phyloP scores from a whole-genome alignment of 2,329 filamentous ascomycete genomes.

The Aspergillus intermedius region DNA sequence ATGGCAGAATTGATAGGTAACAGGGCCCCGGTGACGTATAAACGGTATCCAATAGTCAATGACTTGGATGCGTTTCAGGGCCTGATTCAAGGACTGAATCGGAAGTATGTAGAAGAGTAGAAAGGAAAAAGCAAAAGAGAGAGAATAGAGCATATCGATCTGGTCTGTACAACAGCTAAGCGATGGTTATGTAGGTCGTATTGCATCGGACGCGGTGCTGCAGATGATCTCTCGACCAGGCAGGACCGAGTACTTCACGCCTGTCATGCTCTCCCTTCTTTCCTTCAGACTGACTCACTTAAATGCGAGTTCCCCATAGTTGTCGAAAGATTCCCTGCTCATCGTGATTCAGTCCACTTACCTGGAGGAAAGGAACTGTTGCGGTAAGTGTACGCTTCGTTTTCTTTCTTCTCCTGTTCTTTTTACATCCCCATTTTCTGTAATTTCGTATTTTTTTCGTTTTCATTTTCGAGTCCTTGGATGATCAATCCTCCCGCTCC shows the following conservation, averaged over 20 bases:
- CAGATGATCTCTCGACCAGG: not conserved
- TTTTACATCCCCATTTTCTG: not conserved
- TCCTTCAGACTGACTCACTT: too few species aligned
- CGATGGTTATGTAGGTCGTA: not conserved
- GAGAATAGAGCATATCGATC: not conserved
- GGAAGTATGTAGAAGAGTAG: not conserved
- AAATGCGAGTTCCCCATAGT: too few species aligned
- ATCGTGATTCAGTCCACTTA: too few species aligned
- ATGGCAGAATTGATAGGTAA: not conserved
- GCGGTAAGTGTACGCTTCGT: not conserved
- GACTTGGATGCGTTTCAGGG: too few species aligned
- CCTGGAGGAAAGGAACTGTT: too few species aligned
- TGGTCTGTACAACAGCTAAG: not conserved
- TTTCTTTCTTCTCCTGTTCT: not conserved
- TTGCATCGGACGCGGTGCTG: not conserved
- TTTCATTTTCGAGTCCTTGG: not conserved
- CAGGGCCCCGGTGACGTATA: not conserved
- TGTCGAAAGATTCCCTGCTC: too few species aligned
- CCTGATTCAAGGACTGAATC: not conserved
- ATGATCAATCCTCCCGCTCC: not conserved
- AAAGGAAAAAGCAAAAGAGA: not conserved
- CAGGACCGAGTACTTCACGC: not conserved
- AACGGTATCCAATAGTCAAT: not conserved
- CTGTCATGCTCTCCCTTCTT: too few species aligned
- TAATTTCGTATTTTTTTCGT: not conserved